Conservation (phyloP, 495 filamentous ascomycete genomes). For the Penicillium canariense region DNA sequence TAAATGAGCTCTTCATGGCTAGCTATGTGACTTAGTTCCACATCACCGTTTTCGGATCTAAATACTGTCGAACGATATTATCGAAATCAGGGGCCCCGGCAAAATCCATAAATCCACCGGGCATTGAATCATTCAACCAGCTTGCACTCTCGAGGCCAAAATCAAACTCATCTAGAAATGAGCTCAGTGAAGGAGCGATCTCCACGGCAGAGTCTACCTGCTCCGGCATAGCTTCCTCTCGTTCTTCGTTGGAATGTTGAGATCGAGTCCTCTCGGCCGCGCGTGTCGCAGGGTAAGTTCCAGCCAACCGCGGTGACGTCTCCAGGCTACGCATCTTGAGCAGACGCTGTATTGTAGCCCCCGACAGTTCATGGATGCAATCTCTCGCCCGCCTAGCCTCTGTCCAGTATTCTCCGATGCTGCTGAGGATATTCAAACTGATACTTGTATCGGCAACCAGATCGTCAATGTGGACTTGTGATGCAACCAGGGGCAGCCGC, state of each 20-base stretch:
- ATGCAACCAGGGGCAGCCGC: conserved; percentile 33
- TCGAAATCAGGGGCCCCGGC: conserved; percentile 35
- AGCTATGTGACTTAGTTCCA: not conserved
- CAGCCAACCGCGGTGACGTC: not conserved
- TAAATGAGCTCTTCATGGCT: too few relatives aligned
- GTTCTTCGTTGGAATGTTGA: not conserved
- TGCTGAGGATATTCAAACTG: conserved; percentile 44
- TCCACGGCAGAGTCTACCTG: conserved; percentile 12
- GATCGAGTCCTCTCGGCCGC: not conserved
- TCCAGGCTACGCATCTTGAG: conserved; percentile 27
- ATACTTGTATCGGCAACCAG: conserved; percentile 36
- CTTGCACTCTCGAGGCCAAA: conserved; percentile 16
- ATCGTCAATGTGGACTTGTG: conserved; percentile 37
- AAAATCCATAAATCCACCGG: conserved; percentile 30
- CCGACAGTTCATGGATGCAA: conserved; percentile 40
- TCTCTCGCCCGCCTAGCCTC: conserved; percentile 45
- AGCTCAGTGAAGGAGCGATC: conserved; percentile 3
- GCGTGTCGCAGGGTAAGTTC: not conserved
- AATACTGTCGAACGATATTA: conserved; percentile 32
- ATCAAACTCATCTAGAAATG: conserved; percentile 13
- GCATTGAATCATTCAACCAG: conserved; percentile 30
- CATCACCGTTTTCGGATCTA: conserved; percentile 24
- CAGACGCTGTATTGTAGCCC: conserved; percentile 38
- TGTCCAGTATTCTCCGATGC: conserved; percentile 47
- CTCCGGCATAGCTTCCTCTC: not conserved